Evolutionary conservation across 495 filamentous ascomycete species (phyloP).

Genomic region (Hypoxylon subgilvum): DNA sequence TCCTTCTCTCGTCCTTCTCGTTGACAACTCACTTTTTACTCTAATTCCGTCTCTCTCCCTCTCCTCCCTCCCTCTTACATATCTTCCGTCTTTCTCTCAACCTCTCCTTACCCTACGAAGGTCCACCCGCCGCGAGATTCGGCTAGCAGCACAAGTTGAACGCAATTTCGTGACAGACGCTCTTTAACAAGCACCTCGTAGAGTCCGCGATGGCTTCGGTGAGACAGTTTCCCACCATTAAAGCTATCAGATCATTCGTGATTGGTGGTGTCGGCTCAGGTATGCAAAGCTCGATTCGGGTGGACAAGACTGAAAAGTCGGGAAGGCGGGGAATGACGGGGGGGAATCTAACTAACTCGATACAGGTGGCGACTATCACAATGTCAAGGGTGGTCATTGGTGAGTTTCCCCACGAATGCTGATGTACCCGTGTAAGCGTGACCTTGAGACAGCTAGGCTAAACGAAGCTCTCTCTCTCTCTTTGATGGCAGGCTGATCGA

Average conservation of each 20-base stretch:
- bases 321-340: conserved; percentile 7
- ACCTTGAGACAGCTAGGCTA: not conserved
- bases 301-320: not conserved
- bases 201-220: conserved; percentile 50
- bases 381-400: conserved; percentile 91
- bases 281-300: conserved; percentile 14
- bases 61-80: not conserved
- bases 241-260: conserved; percentile 78
- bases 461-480: not conserved
- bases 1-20: not conserved
- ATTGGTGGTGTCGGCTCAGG: conserved; percentile 85
- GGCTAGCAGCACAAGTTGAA: not conserved
- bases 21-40: conserved; percentile 1
- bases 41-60: not conserved
- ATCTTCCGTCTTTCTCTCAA: not conserved
- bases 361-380: conserved; percentile 85
- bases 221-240: conserved; percentile 72
- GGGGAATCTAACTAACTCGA: conserved; percentile 8
- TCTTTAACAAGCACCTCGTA: not conserved
- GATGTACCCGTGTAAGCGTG: not conserved
- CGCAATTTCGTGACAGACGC: not conserved
- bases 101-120: not conserved
- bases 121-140: not conserved
- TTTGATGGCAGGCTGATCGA: conserved; percentile 71
- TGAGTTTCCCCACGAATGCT: conserved; percentile 46